Evolutionary conservation across 768 basidiomycete genomes (phyloP).

Genomic region (Hygrocybe coccinea): DNA sequence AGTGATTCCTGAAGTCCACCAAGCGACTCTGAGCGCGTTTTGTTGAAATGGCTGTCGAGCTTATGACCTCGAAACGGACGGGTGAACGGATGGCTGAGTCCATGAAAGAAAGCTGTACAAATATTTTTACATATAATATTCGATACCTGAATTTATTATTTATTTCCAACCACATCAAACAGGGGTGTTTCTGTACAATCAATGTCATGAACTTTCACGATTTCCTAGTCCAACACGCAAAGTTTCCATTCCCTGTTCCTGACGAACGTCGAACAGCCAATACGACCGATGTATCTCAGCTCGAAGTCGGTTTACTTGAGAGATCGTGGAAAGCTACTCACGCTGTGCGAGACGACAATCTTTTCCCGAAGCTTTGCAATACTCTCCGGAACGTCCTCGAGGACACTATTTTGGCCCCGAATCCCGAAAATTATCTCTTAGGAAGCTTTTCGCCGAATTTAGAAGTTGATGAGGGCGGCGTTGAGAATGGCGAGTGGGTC

Average conservation of each 20-base stretch:
- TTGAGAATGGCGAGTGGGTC: slow-evolving; percentile 9
- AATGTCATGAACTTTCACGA: slow-evolving; percentile 10
- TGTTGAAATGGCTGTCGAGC: no score
- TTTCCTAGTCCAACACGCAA: slow-evolving; percentile 15
- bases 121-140: no score
- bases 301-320: slow-evolving; percentile 12
- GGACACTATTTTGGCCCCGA: slow-evolving; percentile 10
- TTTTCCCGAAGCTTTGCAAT: slow-evolving; percentile 13
- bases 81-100: no score
- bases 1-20: no score
- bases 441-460: slow-evolving; percentile 11
- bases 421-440: slow-evolving; percentile 11
- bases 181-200: no score
- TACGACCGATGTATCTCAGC: slow-evolving; percentile 7
- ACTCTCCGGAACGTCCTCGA: slow-evolving; percentile 15
- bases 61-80: no score
- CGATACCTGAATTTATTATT: no score
- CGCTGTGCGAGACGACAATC: slow-evolving; percentile 7
- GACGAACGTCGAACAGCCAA: slow-evolving; percentile 5
- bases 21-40: no score
- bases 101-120: no score
- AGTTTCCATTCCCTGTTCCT: slow-evolving; percentile 13
- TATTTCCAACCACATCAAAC: no score
- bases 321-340: slow-evolving; percentile 1
- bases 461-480: slow-evolving; percentile 1